Base-by-base conservation (phyloP, 2,329 filamentous ascomycete species). In the Fusarium phyllophilum region DNA sequence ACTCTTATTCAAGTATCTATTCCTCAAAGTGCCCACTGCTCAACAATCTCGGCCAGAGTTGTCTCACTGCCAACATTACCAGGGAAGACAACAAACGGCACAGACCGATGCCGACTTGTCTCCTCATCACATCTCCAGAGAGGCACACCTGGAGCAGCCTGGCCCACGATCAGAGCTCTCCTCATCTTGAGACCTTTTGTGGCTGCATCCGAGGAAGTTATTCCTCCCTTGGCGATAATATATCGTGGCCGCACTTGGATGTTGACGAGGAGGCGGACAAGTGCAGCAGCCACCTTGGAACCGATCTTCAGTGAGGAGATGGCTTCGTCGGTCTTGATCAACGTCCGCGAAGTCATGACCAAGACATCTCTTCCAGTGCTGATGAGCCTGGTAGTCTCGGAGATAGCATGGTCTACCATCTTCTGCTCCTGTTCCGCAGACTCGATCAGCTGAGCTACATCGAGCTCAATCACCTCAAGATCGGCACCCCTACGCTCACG, bases 201-300 rank as follows among this genome's bases (percentile, higher is more conserved):
- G 0, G 88, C 88, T 72, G 86, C 86, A 65, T 90, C 88, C 0
- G 87, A 89, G 4, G 85, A 88, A 0, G 89, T 90, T 59, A 90
- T 90, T 22, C 88, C 88, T 1, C 89, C 88, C 79, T 88, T 90
- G 1, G 88, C 87, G 75, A 90, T 88, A 5, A 90, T 78, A 77
- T 89, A 90, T 48, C 87, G 79, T 22, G 49, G 49, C n/a, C 49
- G 49, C 9, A 52, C 33, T 2, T 38, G 49, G 3, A 52, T 52
- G 18, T 52, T 52, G 10, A 36, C 33, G 4, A 52, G 33, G 3
- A 54, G 33, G 18, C n/a, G n/a, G 6, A 26, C n/a, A 26, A 54
- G 33, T 22, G 49, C n/a, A 12, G 33, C 33, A 17, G 49, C 49
- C 3, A 38, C 49, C 3, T 54, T 54, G 18, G 49, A 38, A 0